Evolutionary conservation across 1,139 yeast genomes (phyloP).

Genomic region (Nematodospora anomalae): DNA sequence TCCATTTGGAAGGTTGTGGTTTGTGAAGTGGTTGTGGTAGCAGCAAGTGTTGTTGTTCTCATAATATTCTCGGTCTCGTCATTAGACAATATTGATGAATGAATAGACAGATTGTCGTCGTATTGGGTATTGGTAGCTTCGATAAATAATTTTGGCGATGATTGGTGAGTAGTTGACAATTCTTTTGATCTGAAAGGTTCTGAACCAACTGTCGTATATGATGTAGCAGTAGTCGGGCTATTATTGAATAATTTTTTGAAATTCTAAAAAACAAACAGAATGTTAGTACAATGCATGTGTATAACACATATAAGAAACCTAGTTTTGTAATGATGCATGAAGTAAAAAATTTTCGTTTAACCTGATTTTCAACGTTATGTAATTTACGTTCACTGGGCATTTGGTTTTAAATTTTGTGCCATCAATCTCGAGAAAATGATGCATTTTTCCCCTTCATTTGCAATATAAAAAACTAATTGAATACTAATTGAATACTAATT

Average conservation of each 20-base stretch:
- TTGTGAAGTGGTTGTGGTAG: constrained; percentile 2
- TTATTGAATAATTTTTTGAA: constrained; percentile 11
- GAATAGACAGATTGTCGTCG: constrained; percentile 4
- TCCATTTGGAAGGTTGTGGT: background rate
- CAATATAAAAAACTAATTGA: no score
- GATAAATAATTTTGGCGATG: constrained; percentile 6
- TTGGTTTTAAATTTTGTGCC: no score
- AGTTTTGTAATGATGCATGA: no score
- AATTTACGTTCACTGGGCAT: no score
- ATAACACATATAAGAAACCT: constrained; percentile 1
- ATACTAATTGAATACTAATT: no score
- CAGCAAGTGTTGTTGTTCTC: constrained; percentile 2
- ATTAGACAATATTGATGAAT: constrained; percentile 6
- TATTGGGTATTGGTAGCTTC: constrained; percentile 1
- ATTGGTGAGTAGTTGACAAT: constrained; percentile 3
- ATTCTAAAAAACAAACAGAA: constrained; percentile 9
- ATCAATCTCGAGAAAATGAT: no score
- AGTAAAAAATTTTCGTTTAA: no score
- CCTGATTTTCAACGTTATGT: no score
- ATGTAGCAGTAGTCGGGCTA: constrained; percentile 12
- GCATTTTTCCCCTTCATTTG: no score
- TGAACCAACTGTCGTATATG: constrained; percentile 12
- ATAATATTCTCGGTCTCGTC: constrained; percentile 4
- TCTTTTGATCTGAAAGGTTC: constrained; percentile 7
- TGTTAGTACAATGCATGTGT: constrained; percentile 7